Percentiles rank a stretch among this genome's conserved stretches.
These are phyloP conservation scores for Dothideomycetes sp. DNA, from an alignment of 2,329 filamentous ascomycete species.

Conservation along the genomic window DNA sequence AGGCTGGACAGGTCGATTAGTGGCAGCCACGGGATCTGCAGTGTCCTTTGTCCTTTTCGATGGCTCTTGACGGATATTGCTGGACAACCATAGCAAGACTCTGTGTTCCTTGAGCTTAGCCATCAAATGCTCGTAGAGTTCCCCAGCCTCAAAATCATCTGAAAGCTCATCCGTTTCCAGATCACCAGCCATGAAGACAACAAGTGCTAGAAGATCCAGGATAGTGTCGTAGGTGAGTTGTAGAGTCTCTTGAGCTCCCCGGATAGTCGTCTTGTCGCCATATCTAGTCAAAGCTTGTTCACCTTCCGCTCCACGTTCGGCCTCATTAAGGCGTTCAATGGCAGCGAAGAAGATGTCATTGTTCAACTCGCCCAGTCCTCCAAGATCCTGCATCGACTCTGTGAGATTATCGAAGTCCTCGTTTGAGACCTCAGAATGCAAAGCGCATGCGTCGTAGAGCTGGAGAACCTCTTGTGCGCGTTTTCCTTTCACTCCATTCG, in stretches of 20 bases:
- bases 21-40: not conserved
- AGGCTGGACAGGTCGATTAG: constrained; percentile 1
- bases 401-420: constrained; percentile 66
- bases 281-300: constrained; percentile 54
- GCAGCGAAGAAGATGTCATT: constrained; percentile 42
- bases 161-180: constrained; percentile 62
- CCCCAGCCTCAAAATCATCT: constrained; percentile 49
- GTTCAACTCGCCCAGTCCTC: constrained; percentile 40
- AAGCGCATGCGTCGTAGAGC: constrained; percentile 69
- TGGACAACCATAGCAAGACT: constrained; percentile 57
- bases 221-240: constrained; percentile 62
- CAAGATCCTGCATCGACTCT: constrained; percentile 54
- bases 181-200: constrained; percentile 79
- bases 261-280: constrained; percentile 63
- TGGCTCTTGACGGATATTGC: constrained; percentile 36
- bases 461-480: constrained; percentile 30
- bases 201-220: constrained; percentile 69
- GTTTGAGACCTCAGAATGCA: constrained; percentile 69
- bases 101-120: constrained; percentile 62
- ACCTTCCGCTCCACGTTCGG: constrained; percentile 26
- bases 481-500: constrained; percentile 7
- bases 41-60: constrained; percentile 7
- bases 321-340: constrained; percentile 35
- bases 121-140: constrained; percentile 59
- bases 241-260: constrained; percentile 68